Base-by-base conservation (phyloP, 2,329 filamentous ascomycete genomes). In the Ramichloridium luteum region DNA sequence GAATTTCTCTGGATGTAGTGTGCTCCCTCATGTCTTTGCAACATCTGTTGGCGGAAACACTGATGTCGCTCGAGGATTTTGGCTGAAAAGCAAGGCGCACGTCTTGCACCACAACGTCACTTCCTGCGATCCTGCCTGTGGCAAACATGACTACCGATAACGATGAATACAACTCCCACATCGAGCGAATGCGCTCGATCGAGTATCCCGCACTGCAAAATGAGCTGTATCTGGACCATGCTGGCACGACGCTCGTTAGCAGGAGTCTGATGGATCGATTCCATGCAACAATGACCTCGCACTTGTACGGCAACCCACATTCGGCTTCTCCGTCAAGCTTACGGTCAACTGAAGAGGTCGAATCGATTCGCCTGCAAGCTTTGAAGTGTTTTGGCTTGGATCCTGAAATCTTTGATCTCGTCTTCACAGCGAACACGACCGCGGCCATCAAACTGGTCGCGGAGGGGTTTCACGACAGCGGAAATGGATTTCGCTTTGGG, bases 381-480 rank as follows among this genome's bases (percentile, higher is more conserved):
- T 61, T 96, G 17, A 64, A 64, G 2, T 83, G 92, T 47, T 85
- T 94, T 58, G 76, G 78, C 26, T 86, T 85, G 2, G 75, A 85
- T 41, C 81, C 86, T 2, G 68, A 74, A 6, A 66, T 81, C 2
- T 96, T 90, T 45, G 86, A 94, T 47, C 58, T 96, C 3, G 73
- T 94, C 1, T 96, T 96, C 52, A 83, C 92, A 15, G 76, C 84
- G 20, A 96, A 96, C 56, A 81, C 88, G 13, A 96, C 88, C 0
- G 84, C 86, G 3, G 86, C 77, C 5, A 78, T 93, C 47, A 96
- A 94, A 57, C 60, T 94, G 8, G 80, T 93, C 3, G 68, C 73
- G 31, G 90, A 96, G 35, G 75, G 76, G 4, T 70, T 94, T 47
- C 67, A 80, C 32, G 73, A 77, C 37, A 61, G 66, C 27, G 67